These are phyloP conservation scores for Neofusicoccum laricinum DNA, from an alignment of 2,329 filamentous ascomycete species.

Conservation along the genomic window DNA sequence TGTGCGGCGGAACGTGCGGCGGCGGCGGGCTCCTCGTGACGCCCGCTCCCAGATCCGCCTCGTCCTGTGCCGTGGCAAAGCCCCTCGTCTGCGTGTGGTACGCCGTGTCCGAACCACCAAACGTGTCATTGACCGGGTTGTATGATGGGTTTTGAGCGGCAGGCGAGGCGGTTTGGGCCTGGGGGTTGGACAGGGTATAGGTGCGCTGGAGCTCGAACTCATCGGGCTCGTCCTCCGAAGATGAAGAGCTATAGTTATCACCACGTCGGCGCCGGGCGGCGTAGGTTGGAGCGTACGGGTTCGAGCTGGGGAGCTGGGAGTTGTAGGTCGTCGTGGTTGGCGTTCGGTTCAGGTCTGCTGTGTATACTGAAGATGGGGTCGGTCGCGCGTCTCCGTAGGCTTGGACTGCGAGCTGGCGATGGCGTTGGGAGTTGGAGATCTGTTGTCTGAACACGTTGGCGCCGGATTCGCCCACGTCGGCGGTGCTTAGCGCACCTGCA, in stretches of 20 bases:
- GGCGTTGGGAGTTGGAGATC: conserved; percentile 35
- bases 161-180: conserved; percentile 6
- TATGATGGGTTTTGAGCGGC: conserved; percentile 34
- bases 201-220: conserved; percentile 35
- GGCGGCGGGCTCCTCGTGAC: conserved; percentile 20
- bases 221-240: conserved; percentile 37
- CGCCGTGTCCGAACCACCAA: conserved; percentile 30
- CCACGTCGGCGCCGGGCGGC: conserved; percentile 24
- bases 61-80: conserved; percentile 19
- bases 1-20: conserved; percentile 15
- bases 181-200: conserved; percentile 23
- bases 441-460: conserved; percentile 39
- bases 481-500: conserved; percentile 6
- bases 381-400: conserved; percentile 21
- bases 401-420: conserved; percentile 25
- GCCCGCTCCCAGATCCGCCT: conserved; percentile 29
- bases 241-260: conserved; percentile 37
- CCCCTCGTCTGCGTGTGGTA: conserved; percentile 29
- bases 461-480: conserved; percentile 18
- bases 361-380: conserved; percentile 22
- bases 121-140: conserved; percentile 31
- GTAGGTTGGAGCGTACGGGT: conserved; percentile 27
- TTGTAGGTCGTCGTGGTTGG: conserved; percentile 33
- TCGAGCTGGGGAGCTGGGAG: conserved; percentile 30
- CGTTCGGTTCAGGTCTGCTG: conserved; percentile 29